Base-by-base conservation (phyloP, 495 filamentous ascomycete species). In the Niebla homalea region DNA sequence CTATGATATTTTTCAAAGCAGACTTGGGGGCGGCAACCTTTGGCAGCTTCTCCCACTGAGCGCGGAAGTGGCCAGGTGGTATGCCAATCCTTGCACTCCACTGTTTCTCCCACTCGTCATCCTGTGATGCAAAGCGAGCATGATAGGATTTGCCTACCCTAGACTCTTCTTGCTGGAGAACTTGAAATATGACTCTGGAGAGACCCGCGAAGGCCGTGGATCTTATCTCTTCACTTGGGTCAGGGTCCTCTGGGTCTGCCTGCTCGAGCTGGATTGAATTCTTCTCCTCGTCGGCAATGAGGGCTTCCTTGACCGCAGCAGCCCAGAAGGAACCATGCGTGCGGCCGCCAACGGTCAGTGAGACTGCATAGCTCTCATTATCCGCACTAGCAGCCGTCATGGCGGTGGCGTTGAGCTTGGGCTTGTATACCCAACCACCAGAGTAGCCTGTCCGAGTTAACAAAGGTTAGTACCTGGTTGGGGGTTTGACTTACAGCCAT, bases 71-170 rank as follows among this genome's bases (percentile, higher is more conserved):
- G 5, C n/a, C 43, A 21, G 23, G 23, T 5, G 43, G 43, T 7
- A 45, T 26, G 14, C 43, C 43, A 10, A 19, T 22, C n/a, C 43
- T n/a, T 26, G 5, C 10, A 11, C 18, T 45, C 43, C 43, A 45
- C n/a, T 45, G 19, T 14, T 21, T 51, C 53, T 55, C 57, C 55
- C 66, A 59, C n/a, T 57, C 51, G 39, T 61, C 53, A 43, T 59
- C 46, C 37, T 61, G 46, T 4, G 59, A 53, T 1, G 50, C 46
- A 36, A 59, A 61, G 10, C 53, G 43, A 2, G 59, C 42, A 10
- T 57, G 15, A 15, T 49, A 29, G 8, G 6, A 8, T 4, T 20
- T 8, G 6, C 16, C 10, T 6, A 16, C n/a, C 10, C 10, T 16
- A 19, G 7, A 19, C 19, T 2, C 19, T 8, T 45, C 10, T 8